A percentile compares a stretch with the other conserved stretches of the same genome.
Conservation (phyloP, 345 rosid species). For the Ricinus communis region DNA sequence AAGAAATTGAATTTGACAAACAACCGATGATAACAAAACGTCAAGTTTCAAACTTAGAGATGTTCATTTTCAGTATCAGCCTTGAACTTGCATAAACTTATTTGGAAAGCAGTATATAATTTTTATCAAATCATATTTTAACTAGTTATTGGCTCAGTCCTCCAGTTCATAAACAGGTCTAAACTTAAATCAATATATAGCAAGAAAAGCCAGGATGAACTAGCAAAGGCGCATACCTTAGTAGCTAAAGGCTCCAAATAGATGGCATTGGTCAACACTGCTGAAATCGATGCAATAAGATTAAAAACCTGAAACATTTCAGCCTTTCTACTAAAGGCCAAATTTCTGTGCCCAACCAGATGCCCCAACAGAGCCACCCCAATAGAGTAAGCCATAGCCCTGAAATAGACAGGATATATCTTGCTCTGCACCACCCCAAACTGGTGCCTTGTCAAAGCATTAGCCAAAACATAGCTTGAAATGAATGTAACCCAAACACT, state of each 20-base stretch:
- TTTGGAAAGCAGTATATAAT: too few species aligned
- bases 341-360: conserved; percentile 30
- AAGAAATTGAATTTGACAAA: too few species aligned
- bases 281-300: conserved; percentile 43
- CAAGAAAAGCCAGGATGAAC: too few species aligned
- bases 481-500: conserved; percentile 77
- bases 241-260: conserved; percentile 73
- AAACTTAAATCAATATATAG: too few species aligned
- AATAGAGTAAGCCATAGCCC: conserved; percentile 41
- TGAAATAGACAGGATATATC: conserved; percentile 70
- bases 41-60: too few species aligned
- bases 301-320: conserved; percentile 57
- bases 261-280: conserved; percentile 51
- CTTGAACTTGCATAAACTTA: too few species aligned
- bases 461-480: conserved; percentile 57
- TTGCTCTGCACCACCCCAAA: conserved; percentile 81
- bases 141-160: too few species aligned
- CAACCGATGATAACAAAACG: too few species aligned
- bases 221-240: conserved; percentile 42
- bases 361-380: conserved; percentile 57
- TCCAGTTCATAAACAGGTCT: too few species aligned
- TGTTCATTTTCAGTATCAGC: too few species aligned
- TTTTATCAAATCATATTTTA: too few species aligned
- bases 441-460: conserved; percentile 59
- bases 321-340: conserved; percentile 28